Evolutionary conservation across 192 early-diverging fungal species (phyloP).

Genomic region (Coemansia sp.): DNA sequence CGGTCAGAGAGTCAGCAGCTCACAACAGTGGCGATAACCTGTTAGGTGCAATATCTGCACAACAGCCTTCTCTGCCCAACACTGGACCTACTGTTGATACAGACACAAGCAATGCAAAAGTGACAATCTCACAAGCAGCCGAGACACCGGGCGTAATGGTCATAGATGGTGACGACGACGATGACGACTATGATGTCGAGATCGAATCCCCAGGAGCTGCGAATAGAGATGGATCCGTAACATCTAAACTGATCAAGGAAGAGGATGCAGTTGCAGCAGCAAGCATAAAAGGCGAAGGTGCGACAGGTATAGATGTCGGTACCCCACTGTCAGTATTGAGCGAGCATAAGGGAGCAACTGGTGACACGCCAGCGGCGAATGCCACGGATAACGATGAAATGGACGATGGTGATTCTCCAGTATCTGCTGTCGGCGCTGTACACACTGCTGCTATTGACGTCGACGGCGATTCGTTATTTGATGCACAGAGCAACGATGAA

Average conservation of each 20-base stretch:
- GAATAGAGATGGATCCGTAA: no score
- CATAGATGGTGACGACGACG: neutral
- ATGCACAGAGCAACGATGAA: neutral
- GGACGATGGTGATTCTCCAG: conserved; percentile 12
- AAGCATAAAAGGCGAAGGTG: neutral
- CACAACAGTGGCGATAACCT: neutral
- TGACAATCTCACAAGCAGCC: neutral
- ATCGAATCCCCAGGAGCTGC: neutral
- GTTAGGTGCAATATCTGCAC: neutral
- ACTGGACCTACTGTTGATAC: neutral
- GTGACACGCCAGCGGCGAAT: neutral
- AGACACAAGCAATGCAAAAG: neutral
- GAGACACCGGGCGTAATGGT: conserved; percentile 9
- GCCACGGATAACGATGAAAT: conserved; percentile 13
- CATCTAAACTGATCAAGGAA: no score
- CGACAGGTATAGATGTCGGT: conserved; percentile 5
- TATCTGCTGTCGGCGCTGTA: neutral
- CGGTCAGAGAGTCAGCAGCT: neutral
- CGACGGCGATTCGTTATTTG: conserved; percentile 15
- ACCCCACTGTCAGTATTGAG: conserved; percentile 19
- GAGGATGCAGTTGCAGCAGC: no score
- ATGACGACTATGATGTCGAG: neutral
- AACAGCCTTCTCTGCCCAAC: neutral
- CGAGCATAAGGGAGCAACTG: neutral
- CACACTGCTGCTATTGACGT: conserved; percentile 19